Evolutionary conservation across 164 flowering plant species (phyloP), one percentile per base, ranked within the genome.

Genomic region (Sextonia rubra): DNA sequence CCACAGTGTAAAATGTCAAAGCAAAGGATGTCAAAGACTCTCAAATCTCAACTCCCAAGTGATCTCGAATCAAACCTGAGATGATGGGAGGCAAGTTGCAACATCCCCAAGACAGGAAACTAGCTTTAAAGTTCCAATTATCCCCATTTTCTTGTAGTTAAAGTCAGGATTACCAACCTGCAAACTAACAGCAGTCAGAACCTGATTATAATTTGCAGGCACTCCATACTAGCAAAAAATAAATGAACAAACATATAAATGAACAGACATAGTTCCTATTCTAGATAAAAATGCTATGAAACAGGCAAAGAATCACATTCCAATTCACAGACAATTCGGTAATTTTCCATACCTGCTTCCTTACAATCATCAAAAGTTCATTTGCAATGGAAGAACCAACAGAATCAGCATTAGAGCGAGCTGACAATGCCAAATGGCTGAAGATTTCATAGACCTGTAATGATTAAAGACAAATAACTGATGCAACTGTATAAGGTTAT

Each of bases 131-230:
- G 84, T 85, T 74, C 98, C 98, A 82, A 93, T 87, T 24, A 93
- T 70, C 25, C 98, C 98, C 94, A 93, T 93, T 83, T 78, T 87
- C 77, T 92, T 92, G 85, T 86, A 93, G 65, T 80, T 85, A 73
- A 91, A 66, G 76, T 90, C 93, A 67, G 89, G 85, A 84, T 84
- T 88, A 74, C 83, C 76, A 23, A 91, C 83, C 98, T 92, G 83
- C 60, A 47, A 27, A 78, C 63, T 60, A 48, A 25, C 23, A 56
- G 22, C 32, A n/a, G n/a, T n/a, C n/a, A n/a, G n/a, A n/a, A 5
- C 17, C 4, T 55, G 17, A 26, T 29, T n/a, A 26, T 32, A 37
- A 67, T 23, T 37, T 37, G 44, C 44, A 7, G 44, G 44, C 11
- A 68, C 64, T 61, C 58, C 44, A 37, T 37, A 7, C 44, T 37